Conservation (phyloP, 169 alveolate species). For the Besnoitia besnoiti region DNA sequence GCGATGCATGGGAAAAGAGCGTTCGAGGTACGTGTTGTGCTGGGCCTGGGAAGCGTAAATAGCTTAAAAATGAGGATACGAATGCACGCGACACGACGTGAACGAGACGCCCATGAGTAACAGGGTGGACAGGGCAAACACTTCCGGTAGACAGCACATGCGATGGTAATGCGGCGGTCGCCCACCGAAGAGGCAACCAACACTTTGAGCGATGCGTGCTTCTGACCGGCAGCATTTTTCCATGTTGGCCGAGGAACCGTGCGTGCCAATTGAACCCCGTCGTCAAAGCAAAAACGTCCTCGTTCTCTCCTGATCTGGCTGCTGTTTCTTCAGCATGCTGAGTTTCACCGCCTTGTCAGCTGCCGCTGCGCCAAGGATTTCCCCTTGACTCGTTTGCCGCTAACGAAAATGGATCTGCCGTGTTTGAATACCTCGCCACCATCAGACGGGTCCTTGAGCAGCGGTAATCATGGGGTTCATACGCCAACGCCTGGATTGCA, state of each 20-base stretch:
- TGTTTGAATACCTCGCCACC: not conserved
- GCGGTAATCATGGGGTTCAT: not conserved
- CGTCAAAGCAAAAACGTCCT: too few relatives aligned
- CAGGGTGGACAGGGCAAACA: too few relatives aligned
- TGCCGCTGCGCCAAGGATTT: conserved; percentile 32
- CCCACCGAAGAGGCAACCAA: too few relatives aligned
- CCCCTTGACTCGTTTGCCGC: conserved; percentile 24
- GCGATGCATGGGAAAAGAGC: conserved; percentile 28
- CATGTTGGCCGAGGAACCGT: too few relatives aligned
- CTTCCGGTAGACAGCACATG: too few relatives aligned
- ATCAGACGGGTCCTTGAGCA: not conserved
- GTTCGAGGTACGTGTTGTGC: conserved; percentile 10
- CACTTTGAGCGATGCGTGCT: too few relatives aligned
- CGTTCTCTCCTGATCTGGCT: too few relatives aligned
- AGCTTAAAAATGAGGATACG: not conserved
- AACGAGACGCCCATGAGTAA: too few relatives aligned
- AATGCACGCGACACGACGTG: too few relatives aligned
- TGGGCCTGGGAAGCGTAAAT: not conserved
- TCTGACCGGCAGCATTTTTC: too few relatives aligned
- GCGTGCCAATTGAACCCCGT: too few relatives aligned
- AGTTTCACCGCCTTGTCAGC: conserved; percentile 6
- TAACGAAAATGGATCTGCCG: conserved; percentile 29
- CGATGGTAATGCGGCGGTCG: too few relatives aligned
- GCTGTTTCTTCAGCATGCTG: not conserved
- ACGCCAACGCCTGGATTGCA: not conserved